Percentiles rank a stretch among this genome's conserved stretches.
phyloP scores from a whole-genome alignment of 176 grass and related monocot species.

The Oryza glumipatula region DNA sequence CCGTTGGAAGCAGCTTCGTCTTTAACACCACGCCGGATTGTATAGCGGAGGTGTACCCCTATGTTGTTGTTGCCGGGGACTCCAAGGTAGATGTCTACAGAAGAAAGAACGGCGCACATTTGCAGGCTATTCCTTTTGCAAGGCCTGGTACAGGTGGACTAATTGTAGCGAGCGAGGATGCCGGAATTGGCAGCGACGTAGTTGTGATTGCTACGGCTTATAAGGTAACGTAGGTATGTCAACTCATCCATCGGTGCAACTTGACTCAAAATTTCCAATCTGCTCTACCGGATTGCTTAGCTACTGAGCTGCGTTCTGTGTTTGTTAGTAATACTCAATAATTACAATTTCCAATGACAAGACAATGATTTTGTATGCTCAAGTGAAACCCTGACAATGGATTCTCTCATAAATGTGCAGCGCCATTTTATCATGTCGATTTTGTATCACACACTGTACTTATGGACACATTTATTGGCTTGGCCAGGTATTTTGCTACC shows the following conservation, averaged over 20 bases:
- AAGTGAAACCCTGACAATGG: neutral
- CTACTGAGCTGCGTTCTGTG: neutral
- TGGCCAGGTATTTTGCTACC: constrained; percentile 76
- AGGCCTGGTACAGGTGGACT: constrained; percentile 45
- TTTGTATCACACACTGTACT: constrained; percentile 17
- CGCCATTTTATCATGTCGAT: constrained; percentile 1
- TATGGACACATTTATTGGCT: constrained; percentile 29
- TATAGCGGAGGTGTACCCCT: constrained; percentile 67
- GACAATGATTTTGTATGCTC: neutral
- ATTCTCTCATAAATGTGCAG: neutral
- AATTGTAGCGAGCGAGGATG: constrained; percentile 63
- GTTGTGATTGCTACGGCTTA: constrained; percentile 77
- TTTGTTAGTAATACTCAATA: neutral
- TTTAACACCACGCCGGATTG: constrained; percentile 67
- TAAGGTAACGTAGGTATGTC: constrained; percentile 98
- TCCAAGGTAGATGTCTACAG: constrained; percentile 78
- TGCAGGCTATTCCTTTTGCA: constrained; percentile 65
- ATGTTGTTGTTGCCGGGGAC: constrained; percentile 68
- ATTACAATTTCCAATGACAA: neutral
- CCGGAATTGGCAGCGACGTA: constrained; percentile 42
- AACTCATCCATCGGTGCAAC: constrained; percentile 23
- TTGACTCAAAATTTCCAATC: constrained; percentile 11
- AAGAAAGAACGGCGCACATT: constrained; percentile 60
- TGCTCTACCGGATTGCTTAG: neutral
- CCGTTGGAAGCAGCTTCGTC: constrained; percentile 75